Base-by-base conservation (phyloP, 2,329 filamentous ascomycete species). In the Apiospora arundinis region DNA sequence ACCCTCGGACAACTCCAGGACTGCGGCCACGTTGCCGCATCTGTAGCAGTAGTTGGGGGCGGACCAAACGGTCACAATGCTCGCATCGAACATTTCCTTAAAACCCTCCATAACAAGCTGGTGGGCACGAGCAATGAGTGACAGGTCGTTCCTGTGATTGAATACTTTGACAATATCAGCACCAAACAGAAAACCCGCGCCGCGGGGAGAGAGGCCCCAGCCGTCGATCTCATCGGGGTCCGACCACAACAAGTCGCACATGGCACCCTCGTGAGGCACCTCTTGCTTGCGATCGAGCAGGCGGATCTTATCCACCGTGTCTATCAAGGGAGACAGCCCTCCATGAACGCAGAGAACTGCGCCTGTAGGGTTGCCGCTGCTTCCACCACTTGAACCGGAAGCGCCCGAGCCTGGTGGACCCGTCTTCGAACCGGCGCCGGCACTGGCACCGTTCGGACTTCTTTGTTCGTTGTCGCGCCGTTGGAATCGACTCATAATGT, bases 91-190 rank as follows among this genome's bases (percentile, higher is more conserved):
- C 95, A 98, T 98, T 81, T 98, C 96, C 84, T 98, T 98, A 83
- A 98, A 99, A 0, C 96, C 96, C 81, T 99, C 96, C 96, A 98
- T 99, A 74, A 99, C 96, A 28, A 99, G 90, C 82, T 99, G 96
- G 80, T 99, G 96, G 0, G 96, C 96, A 70, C 96, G 91, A 23
- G 95, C 96, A 75, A 99, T 96, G 69, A 99, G 88, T 28, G 92
- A 94, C 40, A 99, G 88, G 79, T 97, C 94, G 81, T 99, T 99
- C 71, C 91, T 90, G 82, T 98, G 92, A 83, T 98, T 99, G 85
- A 99, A 99, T 74, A 92, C 91, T 78, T 96, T 97, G 78, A 98
- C 95, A 71, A 98, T 98, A 80, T 98, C 95, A 4, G 93, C 92
- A 69, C 96, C 96, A 76, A 99, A 99, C 16, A 98, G 87, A 84